Conservation (phyloP, 495 filamentous ascomycete genomes). For the Talaromyces borbonicus region DNA sequence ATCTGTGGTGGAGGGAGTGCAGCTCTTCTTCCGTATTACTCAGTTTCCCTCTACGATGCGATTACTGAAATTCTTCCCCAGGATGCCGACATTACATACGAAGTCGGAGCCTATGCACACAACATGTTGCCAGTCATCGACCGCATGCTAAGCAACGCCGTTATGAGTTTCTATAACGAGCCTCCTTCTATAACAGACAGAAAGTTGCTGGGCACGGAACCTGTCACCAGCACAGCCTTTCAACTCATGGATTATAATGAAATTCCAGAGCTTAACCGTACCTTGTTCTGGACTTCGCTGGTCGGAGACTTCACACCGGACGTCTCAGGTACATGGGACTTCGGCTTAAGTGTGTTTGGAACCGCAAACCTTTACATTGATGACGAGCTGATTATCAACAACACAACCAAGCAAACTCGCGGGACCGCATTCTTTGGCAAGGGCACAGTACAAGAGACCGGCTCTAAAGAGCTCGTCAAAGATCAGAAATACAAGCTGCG, state of each 20-base stretch:
- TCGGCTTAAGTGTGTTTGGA: constrained; percentile 61
- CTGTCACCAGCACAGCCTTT: background rate
- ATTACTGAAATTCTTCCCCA: constrained; percentile 33
- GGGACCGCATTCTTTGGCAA: constrained; percentile 48
- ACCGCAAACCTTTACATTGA: constrained; percentile 59
- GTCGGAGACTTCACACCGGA: constrained; percentile 48
- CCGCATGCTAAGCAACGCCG: constrained; percentile 19
- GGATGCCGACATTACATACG: constrained; percentile 39
- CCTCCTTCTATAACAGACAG: constrained; percentile 41
- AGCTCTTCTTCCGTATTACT: constrained; percentile 65
- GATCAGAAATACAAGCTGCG: constrained; percentile 46
- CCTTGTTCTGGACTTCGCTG: constrained; percentile 14
- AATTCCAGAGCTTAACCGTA: constrained; percentile 30
- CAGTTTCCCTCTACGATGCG: constrained; percentile 52
- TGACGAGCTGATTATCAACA: constrained; percentile 57
- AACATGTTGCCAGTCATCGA: constrained; percentile 47
- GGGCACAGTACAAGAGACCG: constrained; percentile 48
- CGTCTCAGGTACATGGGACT: constrained; percentile 52
- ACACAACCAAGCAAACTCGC: constrained; percentile 41
- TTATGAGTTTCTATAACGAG: constrained; percentile 50
- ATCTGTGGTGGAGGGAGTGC: constrained; percentile 71
- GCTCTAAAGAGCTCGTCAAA: constrained; percentile 37
- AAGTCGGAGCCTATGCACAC: constrained; percentile 48
- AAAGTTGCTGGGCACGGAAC: constrained; percentile 1
- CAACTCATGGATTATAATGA: constrained; percentile 50